Conservation (phyloP, 768 basidiomycete genomes). For the Phylloporus scabripes region DNA sequence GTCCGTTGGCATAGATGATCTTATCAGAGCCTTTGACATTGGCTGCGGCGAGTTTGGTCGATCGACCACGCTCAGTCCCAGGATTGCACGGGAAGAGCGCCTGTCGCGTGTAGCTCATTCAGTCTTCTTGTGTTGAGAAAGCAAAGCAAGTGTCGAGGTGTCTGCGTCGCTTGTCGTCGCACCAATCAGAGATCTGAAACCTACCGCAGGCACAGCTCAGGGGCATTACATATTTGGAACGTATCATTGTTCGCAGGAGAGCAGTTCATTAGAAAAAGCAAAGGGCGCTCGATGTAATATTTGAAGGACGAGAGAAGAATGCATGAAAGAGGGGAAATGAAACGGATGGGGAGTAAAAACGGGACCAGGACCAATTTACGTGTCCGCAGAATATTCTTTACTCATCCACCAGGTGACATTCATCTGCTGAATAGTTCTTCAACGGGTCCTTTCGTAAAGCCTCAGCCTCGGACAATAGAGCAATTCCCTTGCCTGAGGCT, state of each 20-base stretch:
- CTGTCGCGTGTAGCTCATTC: conserved; percentile 48
- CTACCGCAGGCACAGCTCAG: conserved; percentile 13
- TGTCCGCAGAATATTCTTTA: conserved; percentile 13
- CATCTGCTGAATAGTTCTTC: conserved; percentile 58
- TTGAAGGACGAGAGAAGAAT: not conserved
- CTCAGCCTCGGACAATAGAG: conserved; percentile 61
- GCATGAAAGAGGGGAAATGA: not conserved
- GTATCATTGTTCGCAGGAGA: not conserved
- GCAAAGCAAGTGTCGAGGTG: not conserved
- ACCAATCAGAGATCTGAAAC: conserved; percentile 2
- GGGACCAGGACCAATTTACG: not conserved
- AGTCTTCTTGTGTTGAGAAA: conserved; percentile 1
- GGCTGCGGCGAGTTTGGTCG: conserved; percentile 66
- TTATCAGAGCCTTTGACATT: conserved; percentile 53
- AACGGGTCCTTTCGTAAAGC: conserved; percentile 73
- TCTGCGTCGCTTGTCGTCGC: not conserved
- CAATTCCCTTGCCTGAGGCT: conserved; percentile 38
- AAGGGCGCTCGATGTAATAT: conserved; percentile 1
- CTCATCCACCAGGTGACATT: conserved; percentile 17
- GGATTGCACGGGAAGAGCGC: conserved; percentile 67
- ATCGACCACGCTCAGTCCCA: conserved; percentile 55
- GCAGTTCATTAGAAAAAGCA: conserved; percentile 4
- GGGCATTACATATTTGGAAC: conserved; percentile 15
- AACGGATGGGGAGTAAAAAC: conserved; percentile 18
- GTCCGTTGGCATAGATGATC: conserved; percentile 81